Evolutionary conservation across 2,329 filamentous ascomycete species (phyloP), one percentile per base, ranked within the genome.

Genomic region (Fusarium brevicatenulatum): DNA sequence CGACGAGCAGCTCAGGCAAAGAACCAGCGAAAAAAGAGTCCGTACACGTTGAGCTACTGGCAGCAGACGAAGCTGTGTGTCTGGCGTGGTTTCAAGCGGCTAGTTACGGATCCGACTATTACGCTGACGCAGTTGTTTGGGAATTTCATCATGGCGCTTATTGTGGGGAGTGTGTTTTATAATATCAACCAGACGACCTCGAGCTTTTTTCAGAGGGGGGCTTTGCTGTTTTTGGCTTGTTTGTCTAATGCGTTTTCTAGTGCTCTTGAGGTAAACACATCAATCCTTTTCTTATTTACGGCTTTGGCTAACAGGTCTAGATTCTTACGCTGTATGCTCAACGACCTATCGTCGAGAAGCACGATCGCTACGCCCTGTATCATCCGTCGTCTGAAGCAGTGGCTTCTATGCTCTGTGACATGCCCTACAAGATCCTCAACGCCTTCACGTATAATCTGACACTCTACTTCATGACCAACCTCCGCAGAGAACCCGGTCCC

Each of bases 151-250:
- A 83, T 87, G 79, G 83, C 84, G 21, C 78, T 89, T 13, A 87
- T 89, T 65, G 82, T 88, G 56, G 86, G 86, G 39, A 85, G 83
- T 28, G 82, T 89, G 44, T 89, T 87, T 75, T 89, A 81, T 70
- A 83, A 85, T 18, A 80, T 85, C 1, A 80, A 83, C 0, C 68
- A 82, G 23, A 82, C 81, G 16, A 85, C 86, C 0, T 78, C 76
- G 4, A 84, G 82, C 11, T 87, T 89, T 68, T 85, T 83, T 52
- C 79, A 83, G 10, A 83, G 84, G 39, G 86, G 85, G 7, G 82
- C 84, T 7, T 79, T 86, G 21, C 72, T 88, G 1, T 89, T 89
- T 77, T 82, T 88, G 62, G 85, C 85, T 12, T 80, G 87, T 40
- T 72, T 89, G 15, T 82, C 88, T 54, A 89, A 88, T 68, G 86